A percentile compares a stretch with the other conserved stretches of the same genome.
Evolutionary conservation across 495 filamentous ascomycete genomes (phyloP).

Genomic region (Penicillium bovifimosum): DNA sequence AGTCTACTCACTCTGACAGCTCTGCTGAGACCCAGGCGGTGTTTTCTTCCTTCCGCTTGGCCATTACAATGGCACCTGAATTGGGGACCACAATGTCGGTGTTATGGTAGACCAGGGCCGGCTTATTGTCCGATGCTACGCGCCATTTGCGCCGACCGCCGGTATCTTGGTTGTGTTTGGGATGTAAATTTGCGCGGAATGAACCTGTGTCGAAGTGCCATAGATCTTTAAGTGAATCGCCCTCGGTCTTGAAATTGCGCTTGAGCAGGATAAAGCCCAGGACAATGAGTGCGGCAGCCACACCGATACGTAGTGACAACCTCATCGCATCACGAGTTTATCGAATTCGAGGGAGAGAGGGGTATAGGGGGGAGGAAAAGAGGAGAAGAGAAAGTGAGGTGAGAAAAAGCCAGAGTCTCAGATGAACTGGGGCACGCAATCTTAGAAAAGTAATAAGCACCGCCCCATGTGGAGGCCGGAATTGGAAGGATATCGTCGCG

Average conservation of each 20-base stretch:
- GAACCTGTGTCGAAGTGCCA: conserved; percentile 29
- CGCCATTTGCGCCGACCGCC: conserved; percentile 23
- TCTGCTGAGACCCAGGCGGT: conserved; percentile 39
- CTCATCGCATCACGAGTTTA: conserved; percentile 39
- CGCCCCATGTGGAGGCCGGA: conserved; percentile 4
- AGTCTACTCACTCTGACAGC: conserved; percentile 33
- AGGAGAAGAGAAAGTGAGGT: background rate
- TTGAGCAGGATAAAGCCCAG: conserved; percentile 33
- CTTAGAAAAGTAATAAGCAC: conserved; percentile 4
- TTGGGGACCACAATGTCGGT: conserved; percentile 35
- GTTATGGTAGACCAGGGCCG: conserved; percentile 22
- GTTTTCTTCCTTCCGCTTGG: conserved; percentile 32
- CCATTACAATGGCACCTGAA: conserved; percentile 41
- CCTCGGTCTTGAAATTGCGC: conserved; percentile 25
- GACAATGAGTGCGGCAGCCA: conserved; percentile 31
- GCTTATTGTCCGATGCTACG: conserved; percentile 10
- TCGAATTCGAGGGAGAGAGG: background rate
- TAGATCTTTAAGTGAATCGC: conserved; percentile 22
- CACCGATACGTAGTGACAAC: conserved; percentile 35
- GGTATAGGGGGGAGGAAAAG: background rate
- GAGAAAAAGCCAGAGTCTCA: conserved; percentile 3
- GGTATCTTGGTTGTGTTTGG: conserved; percentile 11
- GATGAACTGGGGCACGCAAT: background rate
- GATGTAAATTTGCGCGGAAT: conserved; percentile 15
- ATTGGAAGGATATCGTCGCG: background rate